Evolutionary conservation across 2,329 filamentous ascomycete species (phyloP), one percentile per base, ranked within the genome.

Genomic region (Cytospora paraplurivora): DNA sequence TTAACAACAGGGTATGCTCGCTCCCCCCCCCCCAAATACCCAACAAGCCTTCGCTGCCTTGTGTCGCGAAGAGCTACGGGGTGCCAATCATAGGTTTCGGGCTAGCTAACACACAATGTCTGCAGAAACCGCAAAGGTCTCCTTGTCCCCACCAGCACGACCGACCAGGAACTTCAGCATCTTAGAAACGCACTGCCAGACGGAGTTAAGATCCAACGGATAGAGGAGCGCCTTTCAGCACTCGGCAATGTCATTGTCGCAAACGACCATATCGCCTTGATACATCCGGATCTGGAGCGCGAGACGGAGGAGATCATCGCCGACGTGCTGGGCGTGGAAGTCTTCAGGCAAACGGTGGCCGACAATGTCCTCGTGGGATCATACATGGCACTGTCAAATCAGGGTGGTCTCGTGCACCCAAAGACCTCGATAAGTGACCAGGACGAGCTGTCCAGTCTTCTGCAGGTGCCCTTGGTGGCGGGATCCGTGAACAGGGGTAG

Each of bases 231-330:
- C 50, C 84, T 99, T 68, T 97, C 93, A 19, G 95, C 95, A 5
- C 87, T 99, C 33, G 95, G 95, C 67, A 99, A 99, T 75, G 95
- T 98, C 67, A 97, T 99, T 73, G 96, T 93, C 73, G 87, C 88
- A 73, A 98, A 98, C 78, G 95, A 99, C 79, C 93, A 97, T 78
- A 95, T 98, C 70, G 95, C 95, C 59, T 88, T 99, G 52, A 88
- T 98, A 67, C 95, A 99, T 76, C 95, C 95, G 12, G 95, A 99
- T 74, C 83, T 99, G 66, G 95, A 98, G 83, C 90, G 94, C 67
- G 95, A 99, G 82, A 97, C 93, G 17, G 95, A 99, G 79, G 95
- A 99, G 81, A 97, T 99, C 71, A 93, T 99, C 74, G 92, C 95
- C 71, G 95, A 99, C 76, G 92, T 96, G 65, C 81, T 96, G 21